These are phyloP conservation scores for Arachis hypogaea DNA, from an alignment of 306 rosid species.

Conservation along the genomic window DNA sequence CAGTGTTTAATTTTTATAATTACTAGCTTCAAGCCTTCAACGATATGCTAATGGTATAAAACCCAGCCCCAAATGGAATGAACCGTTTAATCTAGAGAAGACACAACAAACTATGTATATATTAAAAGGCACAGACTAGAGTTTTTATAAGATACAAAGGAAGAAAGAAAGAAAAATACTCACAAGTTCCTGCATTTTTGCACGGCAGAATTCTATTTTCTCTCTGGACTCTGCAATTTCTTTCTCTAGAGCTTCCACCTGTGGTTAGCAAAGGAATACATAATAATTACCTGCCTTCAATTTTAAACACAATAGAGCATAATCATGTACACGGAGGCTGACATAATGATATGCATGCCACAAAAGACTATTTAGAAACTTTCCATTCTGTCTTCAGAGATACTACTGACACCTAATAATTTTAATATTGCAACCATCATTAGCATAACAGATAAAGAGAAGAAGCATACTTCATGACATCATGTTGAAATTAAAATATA, in stretches of 20 bases:
- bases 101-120: conserved; percentile 25
- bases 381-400: conserved; percentile 34
- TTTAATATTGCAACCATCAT: conserved; percentile 21
- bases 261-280: conserved; percentile 43
- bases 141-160: conserved; percentile 35
- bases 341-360: conserved; percentile 25
- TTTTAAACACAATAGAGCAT: conserved; percentile 23
- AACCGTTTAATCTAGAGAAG: conserved; percentile 27
- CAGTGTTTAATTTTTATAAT: conserved; percentile 19
- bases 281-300: conserved; percentile 20
- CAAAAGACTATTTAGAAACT: conserved; percentile 30
- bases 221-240: conserved; percentile 76
- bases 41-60: conserved; percentile 21
- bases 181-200: conserved; percentile 98
- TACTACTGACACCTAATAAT: conserved; percentile 23
- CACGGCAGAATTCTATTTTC: conserved; percentile 77
- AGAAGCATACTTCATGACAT: conserved; percentile 7
- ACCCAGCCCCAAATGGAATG: conserved; percentile 28
- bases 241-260: conserved; percentile 96
- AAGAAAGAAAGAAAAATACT: conserved; percentile 49
- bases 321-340: conserved; percentile 33
- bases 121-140: conserved; percentile 28
- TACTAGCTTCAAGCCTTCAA: conserved; percentile 30
- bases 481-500: conserved; percentile 29
- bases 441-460: conserved; percentile 3